Evolutionary conservation across 495 filamentous ascomycete genomes (phyloP).

Genomic region (Saxophila tyrrhenica): DNA sequence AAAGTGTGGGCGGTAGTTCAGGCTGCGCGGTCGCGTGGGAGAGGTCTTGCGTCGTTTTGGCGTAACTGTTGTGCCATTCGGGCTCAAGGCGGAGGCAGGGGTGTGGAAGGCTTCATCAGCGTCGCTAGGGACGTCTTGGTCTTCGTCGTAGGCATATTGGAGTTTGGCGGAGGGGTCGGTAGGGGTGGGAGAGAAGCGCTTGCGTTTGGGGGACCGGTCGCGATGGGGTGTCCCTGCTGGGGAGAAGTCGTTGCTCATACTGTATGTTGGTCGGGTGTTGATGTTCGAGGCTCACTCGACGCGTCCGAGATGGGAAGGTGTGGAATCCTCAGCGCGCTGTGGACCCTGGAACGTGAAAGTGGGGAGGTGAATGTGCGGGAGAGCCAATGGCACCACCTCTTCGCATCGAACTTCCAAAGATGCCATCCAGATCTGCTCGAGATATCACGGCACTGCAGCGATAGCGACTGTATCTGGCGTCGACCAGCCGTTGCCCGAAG

Average conservation of each 20-base stretch:
- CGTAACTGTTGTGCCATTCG: neutral
- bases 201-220: neutral
- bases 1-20: conserved; percentile 52
- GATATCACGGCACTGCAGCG: no score
- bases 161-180: neutral
- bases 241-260: neutral
- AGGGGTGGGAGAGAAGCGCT: neutral
- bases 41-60: conserved; percentile 6
- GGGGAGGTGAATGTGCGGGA: no score
- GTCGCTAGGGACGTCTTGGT: conserved; percentile 17
- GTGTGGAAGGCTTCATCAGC: neutral
- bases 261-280: neutral
- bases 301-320: neutral
- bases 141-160: conserved; percentile 19
- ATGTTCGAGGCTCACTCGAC: neutral
- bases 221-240: neutral
- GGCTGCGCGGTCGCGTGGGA: conserved; percentile 21
- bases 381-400: no score
- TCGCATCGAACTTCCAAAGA: neutral
- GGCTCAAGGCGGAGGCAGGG: neutral
- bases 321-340: no score
- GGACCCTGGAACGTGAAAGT: no score
- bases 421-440: neutral
- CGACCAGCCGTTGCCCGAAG: no score
- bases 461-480: no score